phyloP scores from a whole-genome alignment of 805 yeast species.

The Osmozyma mogii region DNA sequence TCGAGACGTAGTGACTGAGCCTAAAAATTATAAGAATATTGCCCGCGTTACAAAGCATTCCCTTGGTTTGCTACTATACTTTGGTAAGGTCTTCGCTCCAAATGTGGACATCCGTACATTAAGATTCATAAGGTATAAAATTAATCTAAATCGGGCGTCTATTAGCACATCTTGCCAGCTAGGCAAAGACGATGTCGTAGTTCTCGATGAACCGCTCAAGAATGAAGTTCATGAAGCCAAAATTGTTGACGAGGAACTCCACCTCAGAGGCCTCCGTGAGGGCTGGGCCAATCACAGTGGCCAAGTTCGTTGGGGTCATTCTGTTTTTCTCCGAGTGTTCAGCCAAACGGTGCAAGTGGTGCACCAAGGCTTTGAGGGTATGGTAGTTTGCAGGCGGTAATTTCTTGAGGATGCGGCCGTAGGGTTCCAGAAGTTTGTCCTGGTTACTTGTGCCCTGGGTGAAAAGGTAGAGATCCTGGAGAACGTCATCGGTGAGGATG shows the following conservation, averaged over 20 bases:
- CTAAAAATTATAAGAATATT: no score
- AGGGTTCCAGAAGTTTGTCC: conserved; percentile 9
- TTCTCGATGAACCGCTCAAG: conserved; percentile 43
- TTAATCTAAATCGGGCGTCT: background rate
- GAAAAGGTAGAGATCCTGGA: conserved; percentile 46
- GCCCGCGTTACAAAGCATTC: no score
- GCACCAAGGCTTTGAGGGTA: conserved; percentile 56
- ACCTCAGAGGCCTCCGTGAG: conserved; percentile 48
- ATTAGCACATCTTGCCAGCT: background rate
- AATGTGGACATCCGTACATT: no score
- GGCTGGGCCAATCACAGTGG: conserved; percentile 76
- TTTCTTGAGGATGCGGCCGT: conserved; percentile 23
- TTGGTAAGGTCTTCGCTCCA: no score
- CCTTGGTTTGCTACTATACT: no score
- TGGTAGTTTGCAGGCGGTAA: conserved; percentile 64
- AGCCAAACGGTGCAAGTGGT: conserved; percentile 65
- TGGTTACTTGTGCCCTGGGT: conserved; percentile 15
- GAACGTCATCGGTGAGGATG: conserved; percentile 57
- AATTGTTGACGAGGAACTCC: conserved; percentile 37
- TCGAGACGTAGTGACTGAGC: no score
- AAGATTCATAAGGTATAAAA: no score
- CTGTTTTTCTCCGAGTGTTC: conserved; percentile 60
- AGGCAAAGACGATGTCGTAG: conserved; percentile 22
- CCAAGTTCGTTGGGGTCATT: conserved; percentile 85
- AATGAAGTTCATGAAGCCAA: conserved; percentile 48